Base-by-base conservation (phyloP, 495 filamentous ascomycete genomes). In the Baudoinia panamericana region DNA sequence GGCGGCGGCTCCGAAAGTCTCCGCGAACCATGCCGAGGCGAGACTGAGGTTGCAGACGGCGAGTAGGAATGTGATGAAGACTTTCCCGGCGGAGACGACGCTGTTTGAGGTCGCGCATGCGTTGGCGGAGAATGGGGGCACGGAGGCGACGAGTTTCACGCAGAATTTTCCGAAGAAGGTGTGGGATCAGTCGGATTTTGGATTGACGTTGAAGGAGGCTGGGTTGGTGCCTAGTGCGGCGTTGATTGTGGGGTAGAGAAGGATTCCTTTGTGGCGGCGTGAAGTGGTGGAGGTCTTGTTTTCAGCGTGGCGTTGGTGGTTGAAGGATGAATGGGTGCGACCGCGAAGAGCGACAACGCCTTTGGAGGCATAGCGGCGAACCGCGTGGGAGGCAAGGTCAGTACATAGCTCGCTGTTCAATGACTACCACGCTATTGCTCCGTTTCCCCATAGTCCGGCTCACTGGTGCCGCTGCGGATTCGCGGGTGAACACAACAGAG, bases 91-190 rank as follows among this genome's bases (percentile, higher is more conserved):
- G 5, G 80, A 83, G 15, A 92, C 82, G 6, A 99, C 92, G 0
- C 66, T 99, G 12, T 93, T 94, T 53, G 92, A 99, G 61, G 85
- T 99, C 21, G 85, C 80, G 6, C 72, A 80, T 37, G 67, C 75
- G 43, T 55, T 96, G 24, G 68, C 71, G 53, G 47, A 71, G 43
- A 77, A 86, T 41, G 72, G 68, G 40, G 75, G 70, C 3, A 47
- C 73, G 11, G 63, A 76, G 17, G 79, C 90, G 13, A 67, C 63
- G 25, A 84, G 73, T 45, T 93, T 99, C 56, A 72, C 76, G 5
- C 80, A 78, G 56, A 94, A 74, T 19, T 96, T 87, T 56, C 90
- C 90, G 5, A 75, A 69, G 55, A 96, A 96, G 64, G 69, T 77
- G 0, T 99, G 78, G 46, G 71, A 81, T 27, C 60, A 66, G 18